phyloP scores from a whole-genome alignment of 345 rosid species.

The thale cress (Arabidopsis thaliana) region TAIR10.1 NC_003074.8:2272001-2272500 shows the following conservation, averaged over 20 bases:
- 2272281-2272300: conserved; percentile 92
- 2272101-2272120: conserved; percentile 92
- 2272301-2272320: conserved; percentile 89
- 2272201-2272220: conserved; percentile 6
- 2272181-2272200: conserved; percentile 25
- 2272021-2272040: conserved; percentile 95
- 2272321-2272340: conserved; percentile 92
- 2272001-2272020: conserved; percentile 61
- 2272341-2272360: conserved; percentile 54
- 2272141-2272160: conserved; percentile 1
- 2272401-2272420: conserved; percentile 27
- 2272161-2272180: not conserved
- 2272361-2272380: conserved; percentile 9
- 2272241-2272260: conserved; percentile 47
- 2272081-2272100: conserved; percentile 70
- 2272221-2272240: conserved; percentile 7
- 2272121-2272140: conserved; percentile 54
- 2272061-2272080: conserved; percentile 89
- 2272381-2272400: conserved; percentile 7
- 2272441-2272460: conserved; percentile 68
- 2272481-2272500: conserved; percentile 85
- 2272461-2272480: conserved; percentile 92
- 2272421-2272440: conserved; percentile 23
- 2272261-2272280: conserved; percentile 99
- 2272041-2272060: conserved; percentile 89